phyloP scores from a whole-genome alignment of 2,329 filamentous ascomycete genomes.

The Tolypocladium ovalisporum region DNA sequence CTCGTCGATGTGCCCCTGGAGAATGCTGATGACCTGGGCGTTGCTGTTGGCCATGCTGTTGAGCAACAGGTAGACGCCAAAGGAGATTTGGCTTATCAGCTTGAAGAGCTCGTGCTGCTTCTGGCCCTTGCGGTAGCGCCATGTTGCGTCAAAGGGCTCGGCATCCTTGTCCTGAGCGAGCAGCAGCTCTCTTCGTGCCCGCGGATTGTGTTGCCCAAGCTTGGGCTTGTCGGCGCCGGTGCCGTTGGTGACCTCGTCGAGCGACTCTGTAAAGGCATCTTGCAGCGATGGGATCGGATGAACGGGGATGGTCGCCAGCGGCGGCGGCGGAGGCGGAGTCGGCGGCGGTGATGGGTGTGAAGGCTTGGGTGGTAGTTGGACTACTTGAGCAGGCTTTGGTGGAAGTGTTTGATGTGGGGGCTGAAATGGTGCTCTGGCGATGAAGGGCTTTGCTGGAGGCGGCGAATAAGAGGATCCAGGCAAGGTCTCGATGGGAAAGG shows the following conservation, averaged over 20 bases:
- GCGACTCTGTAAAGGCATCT: conserved; percentile 71
- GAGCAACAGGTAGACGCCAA: conserved; percentile 81
- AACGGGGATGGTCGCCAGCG: conserved; percentile 15
- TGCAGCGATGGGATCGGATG: conserved; percentile 73
- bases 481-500: not conserved
- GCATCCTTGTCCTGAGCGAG: conserved; percentile 59
- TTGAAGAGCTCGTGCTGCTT: conserved; percentile 83
- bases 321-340: conserved; percentile 7
- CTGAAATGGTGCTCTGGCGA: not conserved
- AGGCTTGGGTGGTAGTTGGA: not conserved
- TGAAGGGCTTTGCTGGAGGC: not conserved
- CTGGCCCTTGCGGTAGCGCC: conserved; percentile 66
- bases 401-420: not conserved
- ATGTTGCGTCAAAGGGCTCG: conserved; percentile 59
- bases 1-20: conserved; percentile 88
- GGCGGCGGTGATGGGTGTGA: not conserved
- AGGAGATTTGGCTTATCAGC: conserved; percentile 83
- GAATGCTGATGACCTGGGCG: conserved; percentile 74
- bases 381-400: not conserved
- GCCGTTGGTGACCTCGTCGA: conserved; percentile 56
- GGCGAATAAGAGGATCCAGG: not conserved
- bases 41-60: conserved; percentile 83
- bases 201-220: conserved; percentile 43
- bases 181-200: conserved; percentile 52
- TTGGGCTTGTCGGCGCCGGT: conserved; percentile 36